A percentile compares a stretch with the other conserved stretches of the same genome.
Conservation (phyloP, 2,329 filamentous ascomycete genomes). For the Diatrype stigma region DNA sequence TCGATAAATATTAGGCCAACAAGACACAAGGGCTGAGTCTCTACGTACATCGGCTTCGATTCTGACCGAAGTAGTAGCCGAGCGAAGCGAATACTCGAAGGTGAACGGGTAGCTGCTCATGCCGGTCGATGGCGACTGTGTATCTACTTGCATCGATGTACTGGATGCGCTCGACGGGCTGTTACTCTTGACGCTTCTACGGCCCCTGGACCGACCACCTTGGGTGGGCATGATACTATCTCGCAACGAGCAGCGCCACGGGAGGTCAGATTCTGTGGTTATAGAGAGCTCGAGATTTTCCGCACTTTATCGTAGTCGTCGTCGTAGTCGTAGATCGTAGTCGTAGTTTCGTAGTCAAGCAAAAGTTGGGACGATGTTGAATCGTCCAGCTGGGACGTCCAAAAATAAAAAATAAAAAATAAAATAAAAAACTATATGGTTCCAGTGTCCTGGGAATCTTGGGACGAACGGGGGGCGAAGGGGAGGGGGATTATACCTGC, state of each 20-base stretch:
- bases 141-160: background rate
- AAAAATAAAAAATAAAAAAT: background rate
- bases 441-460: background rate
- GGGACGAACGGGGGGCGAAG: background rate
- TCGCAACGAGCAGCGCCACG: background rate
- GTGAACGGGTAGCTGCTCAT: constrained; percentile 17
- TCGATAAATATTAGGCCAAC: constrained; percentile 2
- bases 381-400: background rate
- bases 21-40: background rate
- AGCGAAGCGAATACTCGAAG: constrained; percentile 11
- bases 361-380: background rate
- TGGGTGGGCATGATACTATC: background rate
- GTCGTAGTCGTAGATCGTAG: no score
- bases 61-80: constrained; percentile 9
- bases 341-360: background rate
- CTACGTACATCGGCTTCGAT: constrained; percentile 15
- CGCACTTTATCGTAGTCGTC: no score
- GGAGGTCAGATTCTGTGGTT: background rate
- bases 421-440: background rate
- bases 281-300: no score
- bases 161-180: background rate
- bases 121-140: constrained; percentile 5
- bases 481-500: background rate
- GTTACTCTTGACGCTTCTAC: background rate
- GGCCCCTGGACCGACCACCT: background rate